phyloP scores from a whole-genome alignment of 2,329 filamentous ascomycete genomes.

The Calonectria hongkongensis region DNA sequence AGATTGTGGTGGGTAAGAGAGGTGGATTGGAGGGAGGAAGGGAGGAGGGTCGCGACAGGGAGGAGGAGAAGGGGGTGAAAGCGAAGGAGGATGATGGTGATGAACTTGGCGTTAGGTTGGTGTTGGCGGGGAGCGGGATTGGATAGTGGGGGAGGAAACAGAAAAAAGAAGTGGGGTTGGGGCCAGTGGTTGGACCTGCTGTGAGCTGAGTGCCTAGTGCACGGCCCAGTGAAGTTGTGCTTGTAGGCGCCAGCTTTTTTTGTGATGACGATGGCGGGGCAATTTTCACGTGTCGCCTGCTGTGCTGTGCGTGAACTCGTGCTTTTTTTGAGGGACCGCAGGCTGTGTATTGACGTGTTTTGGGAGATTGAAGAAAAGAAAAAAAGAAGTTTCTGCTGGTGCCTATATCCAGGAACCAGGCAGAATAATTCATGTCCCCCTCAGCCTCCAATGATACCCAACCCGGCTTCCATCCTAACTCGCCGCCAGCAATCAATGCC shows the following conservation, averaged over 20 bases:
- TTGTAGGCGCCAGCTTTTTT: constrained; percentile 24
- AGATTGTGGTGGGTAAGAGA: neutral
- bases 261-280: constrained; percentile 37
- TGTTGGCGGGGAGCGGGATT: constrained; percentile 46
- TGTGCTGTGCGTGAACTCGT: neutral
- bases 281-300: constrained; percentile 39
- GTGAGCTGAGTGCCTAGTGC: constrained; percentile 33
- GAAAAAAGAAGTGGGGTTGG: constrained; percentile 50
- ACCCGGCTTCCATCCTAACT: neutral
- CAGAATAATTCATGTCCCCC: neutral
- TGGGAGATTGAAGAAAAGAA: too few species aligned
- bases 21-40: constrained; percentile 7
- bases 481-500: constrained; percentile 16
- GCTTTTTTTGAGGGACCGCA: too few species aligned
- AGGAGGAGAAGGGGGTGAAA: constrained; percentile 24
- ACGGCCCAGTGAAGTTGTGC: constrained; percentile 22
- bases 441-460: constrained; percentile 2
- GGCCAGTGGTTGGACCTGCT: constrained; percentile 28
- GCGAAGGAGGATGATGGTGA: constrained; percentile 27
- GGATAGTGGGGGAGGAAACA: constrained; percentile 46
- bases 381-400: neutral
- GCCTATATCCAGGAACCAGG: neutral
- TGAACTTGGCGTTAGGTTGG: constrained; percentile 41
- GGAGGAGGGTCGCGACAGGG: constrained; percentile 26
- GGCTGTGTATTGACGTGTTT: too few species aligned